A percentile compares a stretch with the other conserved stretches of the same genome.
phyloP scores from a whole-genome alignment of 306 rosid genomes.

The Prunus armeniaca region DNA sequence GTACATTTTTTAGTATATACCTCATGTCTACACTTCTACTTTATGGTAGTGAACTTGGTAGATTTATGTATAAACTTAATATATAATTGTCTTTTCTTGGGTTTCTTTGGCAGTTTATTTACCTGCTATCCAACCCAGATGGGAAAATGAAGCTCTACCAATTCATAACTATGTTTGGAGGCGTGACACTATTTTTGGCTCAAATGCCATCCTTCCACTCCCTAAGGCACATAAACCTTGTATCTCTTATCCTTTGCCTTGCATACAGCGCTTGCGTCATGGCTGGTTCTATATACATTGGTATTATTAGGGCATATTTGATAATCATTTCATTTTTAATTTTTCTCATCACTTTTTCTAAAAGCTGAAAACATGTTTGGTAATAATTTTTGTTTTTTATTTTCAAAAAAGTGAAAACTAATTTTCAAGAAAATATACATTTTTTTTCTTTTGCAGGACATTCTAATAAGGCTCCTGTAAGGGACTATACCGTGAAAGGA shows the following conservation, averaged over 20 bases:
- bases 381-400: too few species aligned
- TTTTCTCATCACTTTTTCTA: not conserved
- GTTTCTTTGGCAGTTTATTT: constrained; percentile 52
- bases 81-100: not conserved
- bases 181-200: constrained; percentile 49
- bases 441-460: too few species aligned
- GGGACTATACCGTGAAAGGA: constrained; percentile 48
- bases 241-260: constrained; percentile 59
- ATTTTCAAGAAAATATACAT: too few species aligned
- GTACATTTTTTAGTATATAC: too few species aligned
- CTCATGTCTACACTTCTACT: too few species aligned
- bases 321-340: not conserved
- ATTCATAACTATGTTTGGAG: constrained; percentile 56
- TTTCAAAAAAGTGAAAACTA: too few species aligned
- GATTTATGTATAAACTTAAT: not conserved
- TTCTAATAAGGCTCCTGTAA: constrained; percentile 49
- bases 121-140: constrained; percentile 49
- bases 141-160: constrained; percentile 71
- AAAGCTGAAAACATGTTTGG: too few species aligned
- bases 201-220: constrained; percentile 91
- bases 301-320: constrained; percentile 28
- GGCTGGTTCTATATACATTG: constrained; percentile 56
- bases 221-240: constrained; percentile 63
- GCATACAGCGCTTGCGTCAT: constrained; percentile 47
- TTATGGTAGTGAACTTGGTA: too few species aligned